Base-by-base conservation (phyloP, 2,329 filamentous ascomycete species). In the Bipolaris victoriae region DNA sequence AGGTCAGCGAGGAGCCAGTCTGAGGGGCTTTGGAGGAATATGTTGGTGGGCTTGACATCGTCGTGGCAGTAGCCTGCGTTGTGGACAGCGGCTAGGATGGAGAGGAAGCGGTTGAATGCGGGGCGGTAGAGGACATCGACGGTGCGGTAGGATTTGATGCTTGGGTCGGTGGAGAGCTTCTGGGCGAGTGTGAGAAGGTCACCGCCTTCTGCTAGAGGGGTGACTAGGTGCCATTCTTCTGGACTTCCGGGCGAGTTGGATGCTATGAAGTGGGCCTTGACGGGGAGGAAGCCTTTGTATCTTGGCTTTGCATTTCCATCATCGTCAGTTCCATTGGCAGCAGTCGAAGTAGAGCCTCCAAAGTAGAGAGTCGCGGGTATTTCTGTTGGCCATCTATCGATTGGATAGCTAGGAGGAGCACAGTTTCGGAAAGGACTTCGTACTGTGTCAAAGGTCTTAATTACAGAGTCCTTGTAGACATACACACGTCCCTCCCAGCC, bases 1-100 rank as follows among this genome's bases (percentile, higher is more conserved):
- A 77, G 62, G 47, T 77, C 76, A 31, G 70, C 75, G 1, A 76
- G 56, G 7, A 75, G 50, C 72, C 71, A 77, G 22, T 67, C 52
- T 3, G 55, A 47, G 5, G 58, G 33, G 9, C 63, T 57, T 45
- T 59, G 37, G 7, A 73, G 52, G 31, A 76, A 74, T 33, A 78
- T 65, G 40, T 77, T 77, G 48, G 61, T 60, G 0, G 70, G 68
- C 55, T 77, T 77, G 43, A 77, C 58, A 40, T 78, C 75, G 59
- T 78, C 72, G 52, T 78, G 76, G 57, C 76, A 77, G 39, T 68
- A 71, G 13, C 72, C 72, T 11, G 57, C 57, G 6, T 29, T 29
- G 48, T 78, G 75, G 3, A 78, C 60, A 1, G 13, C 37, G 11
- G 62, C 49, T 5, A 77, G 56, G 9, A 52, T 62, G 0, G 24